phyloP scores from a whole-genome alignment of 176 grass and related monocot species.

The Leersia perrieri region DNA sequence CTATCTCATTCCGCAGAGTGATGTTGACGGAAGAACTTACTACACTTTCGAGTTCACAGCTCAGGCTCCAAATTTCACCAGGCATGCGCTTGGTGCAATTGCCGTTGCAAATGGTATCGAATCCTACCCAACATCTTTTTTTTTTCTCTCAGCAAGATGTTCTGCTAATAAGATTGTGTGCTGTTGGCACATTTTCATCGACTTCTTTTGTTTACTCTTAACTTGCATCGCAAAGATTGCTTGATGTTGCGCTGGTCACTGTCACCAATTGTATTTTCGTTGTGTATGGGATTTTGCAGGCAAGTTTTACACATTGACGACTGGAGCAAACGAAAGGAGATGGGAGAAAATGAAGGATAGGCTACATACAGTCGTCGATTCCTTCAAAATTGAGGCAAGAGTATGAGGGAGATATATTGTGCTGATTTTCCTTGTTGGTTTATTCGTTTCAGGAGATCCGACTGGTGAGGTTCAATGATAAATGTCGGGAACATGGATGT shows the following conservation, averaged over 20 bases:
- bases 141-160: constrained; percentile 1
- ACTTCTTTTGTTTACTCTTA: not conserved
- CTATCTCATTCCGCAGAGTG: constrained; percentile 41
- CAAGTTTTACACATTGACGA: constrained; percentile 90
- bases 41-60: constrained; percentile 94
- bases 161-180: not conserved
- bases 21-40: constrained; percentile 84
- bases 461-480: constrained; percentile 13
- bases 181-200: not conserved
- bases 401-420: constrained; percentile 4
- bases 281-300: constrained; percentile 41
- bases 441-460: constrained; percentile 14
- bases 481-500: constrained; percentile 36
- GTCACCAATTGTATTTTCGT: not conserved
- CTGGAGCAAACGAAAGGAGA: constrained; percentile 91
- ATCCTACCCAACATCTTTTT: not conserved
- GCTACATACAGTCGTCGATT: constrained; percentile 66
- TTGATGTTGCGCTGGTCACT: not conserved
- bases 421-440: constrained; percentile 34
- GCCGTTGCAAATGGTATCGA: constrained; percentile 78
- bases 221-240: not conserved
- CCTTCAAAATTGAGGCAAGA: constrained; percentile 78
- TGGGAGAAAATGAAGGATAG: constrained; percentile 97
- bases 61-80: constrained; percentile 84
- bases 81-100: constrained; percentile 85